Conservation (phyloP, 2,329 filamentous ascomycete genomes). For the Epichloe elymi region DNA sequence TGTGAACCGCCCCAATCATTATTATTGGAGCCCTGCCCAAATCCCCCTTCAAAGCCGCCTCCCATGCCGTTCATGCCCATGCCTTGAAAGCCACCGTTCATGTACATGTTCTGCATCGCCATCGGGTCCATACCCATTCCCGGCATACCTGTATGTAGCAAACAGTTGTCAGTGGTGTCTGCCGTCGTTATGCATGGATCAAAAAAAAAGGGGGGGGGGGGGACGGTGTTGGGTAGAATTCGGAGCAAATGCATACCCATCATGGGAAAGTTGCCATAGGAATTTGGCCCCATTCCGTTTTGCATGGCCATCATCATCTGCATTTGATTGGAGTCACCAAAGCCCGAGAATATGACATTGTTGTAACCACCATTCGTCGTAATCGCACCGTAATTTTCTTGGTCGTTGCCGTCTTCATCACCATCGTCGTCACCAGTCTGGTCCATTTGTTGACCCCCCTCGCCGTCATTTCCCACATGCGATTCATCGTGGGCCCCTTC, state of each 20-base stretch:
- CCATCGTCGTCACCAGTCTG: conserved; percentile 10
- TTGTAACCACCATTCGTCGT: conserved; percentile 36
- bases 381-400: conserved; percentile 22
- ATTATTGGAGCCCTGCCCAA: conserved; percentile 52
- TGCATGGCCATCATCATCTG: conserved; percentile 71
- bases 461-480: neutral
- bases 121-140: conserved; percentile 77
- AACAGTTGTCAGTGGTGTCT: neutral
- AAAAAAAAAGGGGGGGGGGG: neutral
- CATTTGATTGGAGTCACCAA: conserved; percentile 62
- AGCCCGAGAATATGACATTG: conserved; percentile 44
- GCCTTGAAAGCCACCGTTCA: conserved; percentile 67
- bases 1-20: conserved; percentile 72
- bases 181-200: neutral
- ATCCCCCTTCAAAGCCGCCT: conserved; percentile 51
- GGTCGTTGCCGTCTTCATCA: conserved; percentile 15
- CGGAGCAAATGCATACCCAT: conserved; percentile 57
- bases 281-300: conserved; percentile 45
- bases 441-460: neutral
- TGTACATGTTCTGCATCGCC: conserved; percentile 62
- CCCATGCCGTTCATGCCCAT: conserved; percentile 72
- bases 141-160: conserved; percentile 48
- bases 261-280: conserved; percentile 54
- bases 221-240: neutral
- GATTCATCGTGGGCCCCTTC: neutral